Percentiles rank a stretch among this genome's conserved stretches.
Evolutionary conservation across 2,329 filamentous ascomycete genomes (phyloP).

Genomic region (Fusarium marasasianum): DNA sequence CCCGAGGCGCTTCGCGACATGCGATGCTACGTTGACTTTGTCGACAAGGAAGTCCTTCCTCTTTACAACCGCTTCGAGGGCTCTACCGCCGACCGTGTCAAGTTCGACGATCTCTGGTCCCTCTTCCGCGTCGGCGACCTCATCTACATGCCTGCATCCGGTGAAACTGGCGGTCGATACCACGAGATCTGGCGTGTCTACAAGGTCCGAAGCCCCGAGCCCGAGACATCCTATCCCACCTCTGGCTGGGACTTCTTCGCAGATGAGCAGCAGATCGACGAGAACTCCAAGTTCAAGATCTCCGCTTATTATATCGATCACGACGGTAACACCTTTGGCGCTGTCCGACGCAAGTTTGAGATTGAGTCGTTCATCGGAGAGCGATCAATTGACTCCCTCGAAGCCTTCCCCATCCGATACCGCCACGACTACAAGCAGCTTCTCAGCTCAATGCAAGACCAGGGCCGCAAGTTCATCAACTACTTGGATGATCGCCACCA

Average conservation of each 20-base stretch:
- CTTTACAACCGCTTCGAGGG: constrained; percentile 44
- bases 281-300: constrained; percentile 48
- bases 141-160: constrained; percentile 51
- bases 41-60: constrained; percentile 55
- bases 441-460: constrained; percentile 45
- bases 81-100: constrained; percentile 45
- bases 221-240: constrained; percentile 42
- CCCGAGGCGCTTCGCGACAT: constrained; percentile 53
- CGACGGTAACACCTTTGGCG: constrained; percentile 51
- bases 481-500: constrained; percentile 50
- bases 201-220: constrained; percentile 44
- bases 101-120: constrained; percentile 55
- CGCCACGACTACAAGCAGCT: constrained; percentile 48
- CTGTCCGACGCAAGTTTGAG: constrained; percentile 50
- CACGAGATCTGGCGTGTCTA: constrained; percentile 54
- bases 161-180: constrained; percentile 49
- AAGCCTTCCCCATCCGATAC: constrained; percentile 53
- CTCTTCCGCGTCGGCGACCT: constrained; percentile 54
- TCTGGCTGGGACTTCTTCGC: constrained; percentile 50
- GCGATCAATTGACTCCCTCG: constrained; percentile 49
- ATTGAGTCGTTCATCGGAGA: constrained; percentile 52
- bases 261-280: constrained; percentile 45
- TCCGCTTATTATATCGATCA: constrained; percentile 56
- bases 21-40: constrained; percentile 55
- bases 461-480: constrained; percentile 48